Conservation (phyloP, 2,329 filamentous ascomycete genomes). For the Botrytis elliptica region DNA sequence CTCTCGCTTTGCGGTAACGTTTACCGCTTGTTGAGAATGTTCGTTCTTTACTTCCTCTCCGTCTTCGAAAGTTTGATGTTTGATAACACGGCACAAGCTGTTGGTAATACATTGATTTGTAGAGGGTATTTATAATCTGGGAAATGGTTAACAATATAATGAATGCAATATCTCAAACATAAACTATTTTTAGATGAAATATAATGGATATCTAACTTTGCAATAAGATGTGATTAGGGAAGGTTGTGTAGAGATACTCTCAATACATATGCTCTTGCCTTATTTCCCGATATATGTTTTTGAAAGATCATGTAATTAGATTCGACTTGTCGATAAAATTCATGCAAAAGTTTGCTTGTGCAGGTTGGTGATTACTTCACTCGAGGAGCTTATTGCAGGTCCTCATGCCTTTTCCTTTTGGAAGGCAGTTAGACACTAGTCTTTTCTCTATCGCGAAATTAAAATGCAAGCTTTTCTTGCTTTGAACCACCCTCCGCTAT, state of each 20-base stretch:
- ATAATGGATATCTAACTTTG: no score
- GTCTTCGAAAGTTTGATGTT: neutral
- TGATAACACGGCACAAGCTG: slow-evolving; percentile 33
- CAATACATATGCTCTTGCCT: neutral
- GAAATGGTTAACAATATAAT: no score
- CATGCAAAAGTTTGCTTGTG: no score
- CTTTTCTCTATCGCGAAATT: neutral
- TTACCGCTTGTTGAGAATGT: neutral
- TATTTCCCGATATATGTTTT: slow-evolving; percentile 44
- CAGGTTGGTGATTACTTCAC: neutral
- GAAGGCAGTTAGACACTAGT: neutral
- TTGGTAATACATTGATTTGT: no score
- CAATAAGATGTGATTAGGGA: no score
- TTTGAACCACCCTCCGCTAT: neutral
- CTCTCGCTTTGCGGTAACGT: neutral
- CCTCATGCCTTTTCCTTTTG: neutral
- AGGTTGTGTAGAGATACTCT: neutral
- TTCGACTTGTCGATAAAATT: neutral
- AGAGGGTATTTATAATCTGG: no score
- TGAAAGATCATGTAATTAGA: slow-evolving; percentile 46
- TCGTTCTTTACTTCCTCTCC: neutral
- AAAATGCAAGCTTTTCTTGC: no score
- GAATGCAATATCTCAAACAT: no score
- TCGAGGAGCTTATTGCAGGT: neutral
- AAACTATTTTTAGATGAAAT: no score